Conservation (phyloP, 768 basidiomycete genomes). For the Leccinum obscurum region DNA sequence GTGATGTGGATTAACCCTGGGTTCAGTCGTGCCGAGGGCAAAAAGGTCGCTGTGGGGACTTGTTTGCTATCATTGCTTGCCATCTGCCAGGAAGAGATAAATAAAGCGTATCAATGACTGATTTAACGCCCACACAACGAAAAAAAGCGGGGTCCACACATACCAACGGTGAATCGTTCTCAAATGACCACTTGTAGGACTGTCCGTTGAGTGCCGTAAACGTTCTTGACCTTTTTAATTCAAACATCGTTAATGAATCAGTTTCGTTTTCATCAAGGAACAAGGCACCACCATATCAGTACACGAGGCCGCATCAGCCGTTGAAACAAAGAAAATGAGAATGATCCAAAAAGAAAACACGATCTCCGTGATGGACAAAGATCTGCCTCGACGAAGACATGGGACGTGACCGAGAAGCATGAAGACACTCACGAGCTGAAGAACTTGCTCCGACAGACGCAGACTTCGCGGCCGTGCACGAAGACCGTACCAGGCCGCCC, state of each 20-base stretch:
- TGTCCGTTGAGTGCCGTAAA: slow-evolving; percentile 36
- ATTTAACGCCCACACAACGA: background rate
- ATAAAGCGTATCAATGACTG: slow-evolving; percentile 1
- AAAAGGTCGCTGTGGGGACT: slow-evolving; percentile 32
- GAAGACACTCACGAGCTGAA: slow-evolving; percentile 32
- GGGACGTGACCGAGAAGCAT: background rate
- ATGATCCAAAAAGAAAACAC: slow-evolving; percentile 8
- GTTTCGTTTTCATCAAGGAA: background rate
- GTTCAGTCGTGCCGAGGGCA: slow-evolving; percentile 26
- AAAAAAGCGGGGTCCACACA: slow-evolving; percentile 1
- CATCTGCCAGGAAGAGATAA: slow-evolving; percentile 17
- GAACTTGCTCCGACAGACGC: slow-evolving; percentile 24
- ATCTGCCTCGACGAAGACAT: background rate
- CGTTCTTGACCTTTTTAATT: slow-evolving; percentile 30
- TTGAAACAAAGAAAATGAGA: background rate
- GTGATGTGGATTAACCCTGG: slow-evolving; percentile 35
- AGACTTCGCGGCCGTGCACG: slow-evolving; percentile 31
- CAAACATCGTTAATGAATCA: background rate
- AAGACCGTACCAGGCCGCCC: slow-evolving; percentile 29
- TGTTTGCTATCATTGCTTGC: slow-evolving; percentile 36
- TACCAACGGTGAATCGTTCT: slow-evolving; percentile 34
- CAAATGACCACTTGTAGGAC: slow-evolving; percentile 36
- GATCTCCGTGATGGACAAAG: background rate
- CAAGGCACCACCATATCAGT: background rate
- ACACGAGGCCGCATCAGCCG: background rate